phyloP scores from a whole-genome alignment of 2,329 filamentous ascomycete species.

The Ophiobolus disseminans region DNA sequence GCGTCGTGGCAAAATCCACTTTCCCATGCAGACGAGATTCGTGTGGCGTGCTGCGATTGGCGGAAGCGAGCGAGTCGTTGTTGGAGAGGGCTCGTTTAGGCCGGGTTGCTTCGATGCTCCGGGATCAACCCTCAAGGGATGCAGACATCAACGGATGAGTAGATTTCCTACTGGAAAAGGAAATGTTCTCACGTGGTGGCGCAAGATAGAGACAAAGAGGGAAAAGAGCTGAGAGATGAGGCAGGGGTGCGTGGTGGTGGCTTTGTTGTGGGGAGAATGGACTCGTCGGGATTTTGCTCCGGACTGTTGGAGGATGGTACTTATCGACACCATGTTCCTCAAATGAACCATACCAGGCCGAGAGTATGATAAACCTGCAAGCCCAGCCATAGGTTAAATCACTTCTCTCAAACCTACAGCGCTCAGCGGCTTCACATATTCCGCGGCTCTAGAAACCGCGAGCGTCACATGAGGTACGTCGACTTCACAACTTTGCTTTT shows the following conservation, averaged over 20 bases:
- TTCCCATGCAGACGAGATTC: constrained; percentile 6
- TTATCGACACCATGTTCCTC: too few relatives aligned
- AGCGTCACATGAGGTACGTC: too few relatives aligned
- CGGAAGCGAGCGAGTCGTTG: neutral
- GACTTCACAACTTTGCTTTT: too few relatives aligned
- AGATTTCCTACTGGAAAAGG: constrained; percentile 12
- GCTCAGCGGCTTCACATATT: too few relatives aligned
- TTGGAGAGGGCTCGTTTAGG: constrained; percentile 11
- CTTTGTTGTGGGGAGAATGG: neutral
- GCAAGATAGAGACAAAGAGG: neutral
- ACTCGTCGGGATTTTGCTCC: too few relatives aligned
- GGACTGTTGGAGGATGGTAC: too few relatives aligned
- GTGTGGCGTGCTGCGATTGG: constrained; percentile 15
- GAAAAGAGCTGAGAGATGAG: neutral
- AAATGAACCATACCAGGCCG: too few relatives aligned
- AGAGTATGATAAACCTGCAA: too few relatives aligned
- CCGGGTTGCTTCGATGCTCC: constrained; percentile 8
- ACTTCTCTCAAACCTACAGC: too few relatives aligned
- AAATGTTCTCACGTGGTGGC: constrained; percentile 6
- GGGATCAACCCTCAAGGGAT: constrained; percentile 25
- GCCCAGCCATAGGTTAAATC: too few relatives aligned
- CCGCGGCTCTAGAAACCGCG: too few relatives aligned
- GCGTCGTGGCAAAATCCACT: constrained; percentile 1
- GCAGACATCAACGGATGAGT: constrained; percentile 20
- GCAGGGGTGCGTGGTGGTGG: neutral